Conservation (phyloP, 2,329 filamentous ascomycete species). For the Neofusicoccum cordaticola region DNA sequence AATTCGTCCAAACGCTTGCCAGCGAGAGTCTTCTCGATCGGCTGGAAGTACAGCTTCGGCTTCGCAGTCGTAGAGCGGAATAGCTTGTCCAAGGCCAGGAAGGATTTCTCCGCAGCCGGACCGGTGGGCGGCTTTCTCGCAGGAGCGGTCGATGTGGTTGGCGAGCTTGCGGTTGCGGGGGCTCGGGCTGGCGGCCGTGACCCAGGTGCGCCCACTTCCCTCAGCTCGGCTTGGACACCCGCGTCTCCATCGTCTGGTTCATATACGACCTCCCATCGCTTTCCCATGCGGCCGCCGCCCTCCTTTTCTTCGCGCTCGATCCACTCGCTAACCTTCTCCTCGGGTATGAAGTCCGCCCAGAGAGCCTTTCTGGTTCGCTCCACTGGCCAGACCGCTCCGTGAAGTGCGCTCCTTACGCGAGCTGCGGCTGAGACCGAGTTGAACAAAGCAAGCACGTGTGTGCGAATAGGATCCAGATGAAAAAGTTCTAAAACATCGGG, state of each 20-base stretch:
- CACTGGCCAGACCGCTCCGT: constrained; percentile 79
- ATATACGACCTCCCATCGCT: constrained; percentile 74
- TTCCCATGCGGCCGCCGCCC: constrained; percentile 41
- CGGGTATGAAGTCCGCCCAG: constrained; percentile 86
- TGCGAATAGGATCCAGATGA: constrained; percentile 80
- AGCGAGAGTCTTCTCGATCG: constrained; percentile 64
- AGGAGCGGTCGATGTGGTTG: background rate
- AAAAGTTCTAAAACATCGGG: constrained; percentile 63
- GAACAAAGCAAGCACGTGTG: constrained; percentile 82
- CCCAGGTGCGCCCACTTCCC: constrained; percentile 41
- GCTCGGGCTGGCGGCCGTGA: constrained; percentile 8
- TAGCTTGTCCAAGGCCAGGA: constrained; percentile 58
- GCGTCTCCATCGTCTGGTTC: constrained; percentile 3
- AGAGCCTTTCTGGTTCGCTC: constrained; percentile 80
- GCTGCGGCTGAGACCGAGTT: constrained; percentile 66
- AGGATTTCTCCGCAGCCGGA: constrained; percentile 30
- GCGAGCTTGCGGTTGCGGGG: background rate
- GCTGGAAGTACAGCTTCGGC: constrained; percentile 63
- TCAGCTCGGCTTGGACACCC: constrained; percentile 54
- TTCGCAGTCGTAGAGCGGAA: constrained; percentile 61
- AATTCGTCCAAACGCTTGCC: constrained; percentile 63
- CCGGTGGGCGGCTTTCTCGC: constrained; percentile 17
- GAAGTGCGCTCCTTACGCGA: constrained; percentile 71
- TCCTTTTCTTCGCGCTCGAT: constrained; percentile 62
- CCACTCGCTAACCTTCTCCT: constrained; percentile 70